Conservation (phyloP, 768 basidiomycete genomes). For the Kwoniella newhampshirensis region DNA sequence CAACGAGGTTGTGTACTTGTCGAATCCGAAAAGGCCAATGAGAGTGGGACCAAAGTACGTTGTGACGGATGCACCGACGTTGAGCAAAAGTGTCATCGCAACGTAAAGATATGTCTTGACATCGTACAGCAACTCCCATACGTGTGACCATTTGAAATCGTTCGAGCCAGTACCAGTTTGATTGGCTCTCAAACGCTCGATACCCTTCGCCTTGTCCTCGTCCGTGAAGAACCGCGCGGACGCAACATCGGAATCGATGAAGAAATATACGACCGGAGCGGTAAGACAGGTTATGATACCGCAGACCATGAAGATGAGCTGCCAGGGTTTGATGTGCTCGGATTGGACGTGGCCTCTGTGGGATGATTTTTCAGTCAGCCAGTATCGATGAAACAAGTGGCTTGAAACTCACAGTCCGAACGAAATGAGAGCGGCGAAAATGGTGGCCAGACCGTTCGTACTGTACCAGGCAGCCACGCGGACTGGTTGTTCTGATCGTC, state of each 20-base stretch:
- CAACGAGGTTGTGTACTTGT: conserved; percentile 26
- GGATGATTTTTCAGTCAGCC: conserved; percentile 14
- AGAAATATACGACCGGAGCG: conserved; percentile 41
- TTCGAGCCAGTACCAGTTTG: conserved; percentile 50
- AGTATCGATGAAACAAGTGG: conserved; percentile 51
- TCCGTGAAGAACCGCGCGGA: conserved; percentile 44
- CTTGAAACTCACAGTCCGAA: conserved; percentile 52
- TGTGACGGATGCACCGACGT: conserved; percentile 44
- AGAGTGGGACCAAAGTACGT: conserved; percentile 41
- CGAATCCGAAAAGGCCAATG: conserved; percentile 36
- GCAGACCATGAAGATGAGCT: conserved; percentile 46
- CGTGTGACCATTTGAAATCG: conserved; percentile 46
- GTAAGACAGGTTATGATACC: conserved; percentile 45
- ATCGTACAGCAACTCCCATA: conserved; percentile 41
- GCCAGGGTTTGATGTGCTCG: conserved; percentile 36
- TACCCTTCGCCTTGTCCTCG: conserved; percentile 43
- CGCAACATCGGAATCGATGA: conserved; percentile 40
- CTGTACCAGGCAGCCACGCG: conserved; percentile 43
- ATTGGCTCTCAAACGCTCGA: conserved; percentile 49
- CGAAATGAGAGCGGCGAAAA: conserved; percentile 40
- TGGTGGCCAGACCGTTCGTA: conserved; percentile 46
- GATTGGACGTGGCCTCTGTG: conserved; percentile 40
- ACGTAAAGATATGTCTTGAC: conserved; percentile 42
- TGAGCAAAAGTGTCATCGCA: conserved; percentile 32
- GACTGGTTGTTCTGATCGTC: conserved; percentile 38